Percentiles rank a stretch among this genome's conserved stretches.
These are phyloP conservation scores for Auricularia cornea DNA, from an alignment of 768 basidiomycete genomes.

Conservation along the genomic window DNA sequence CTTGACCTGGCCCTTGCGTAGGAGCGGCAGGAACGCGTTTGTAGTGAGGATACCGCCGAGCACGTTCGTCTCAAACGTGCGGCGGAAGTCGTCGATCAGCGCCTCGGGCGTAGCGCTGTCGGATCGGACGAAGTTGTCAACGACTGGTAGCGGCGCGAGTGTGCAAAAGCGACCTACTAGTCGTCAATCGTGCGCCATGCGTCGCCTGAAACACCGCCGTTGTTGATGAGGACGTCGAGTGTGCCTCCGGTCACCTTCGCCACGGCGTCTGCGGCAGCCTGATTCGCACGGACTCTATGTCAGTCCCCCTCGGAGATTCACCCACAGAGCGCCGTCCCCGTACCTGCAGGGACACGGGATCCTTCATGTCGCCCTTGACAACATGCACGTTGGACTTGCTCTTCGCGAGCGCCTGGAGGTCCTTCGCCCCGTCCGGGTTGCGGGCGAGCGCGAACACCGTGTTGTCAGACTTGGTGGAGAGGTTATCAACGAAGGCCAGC, in stretches of 20 bases:
- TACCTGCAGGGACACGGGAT: constrained; percentile 23
- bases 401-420: constrained; percentile 4
- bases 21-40: constrained; percentile 14
- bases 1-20: constrained; percentile 7
- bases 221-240: constrained; percentile 9
- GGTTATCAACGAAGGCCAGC: constrained; percentile 20
- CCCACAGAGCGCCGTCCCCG: neutral
- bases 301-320: too few relatives aligned
- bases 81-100: neutral
- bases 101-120: neutral
- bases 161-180: neutral
- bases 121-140: too few relatives aligned
- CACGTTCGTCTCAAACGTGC: constrained; percentile 12
- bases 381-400: constrained; percentile 23
- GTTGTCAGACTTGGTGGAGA: constrained; percentile 12
- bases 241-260: constrained; percentile 5
- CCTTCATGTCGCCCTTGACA: constrained; percentile 30
- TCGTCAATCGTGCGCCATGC: neutral
- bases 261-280: constrained; percentile 10
- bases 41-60: constrained; percentile 11
- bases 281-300: neutral
- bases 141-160: too few relatives aligned
- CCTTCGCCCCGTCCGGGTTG: constrained; percentile 12
- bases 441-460: constrained; percentile 23
- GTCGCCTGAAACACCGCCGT: neutral